Evolutionary conservation across 2,329 filamentous ascomycete genomes (phyloP).

Genomic region (Colletotrichum truncatum): DNA sequence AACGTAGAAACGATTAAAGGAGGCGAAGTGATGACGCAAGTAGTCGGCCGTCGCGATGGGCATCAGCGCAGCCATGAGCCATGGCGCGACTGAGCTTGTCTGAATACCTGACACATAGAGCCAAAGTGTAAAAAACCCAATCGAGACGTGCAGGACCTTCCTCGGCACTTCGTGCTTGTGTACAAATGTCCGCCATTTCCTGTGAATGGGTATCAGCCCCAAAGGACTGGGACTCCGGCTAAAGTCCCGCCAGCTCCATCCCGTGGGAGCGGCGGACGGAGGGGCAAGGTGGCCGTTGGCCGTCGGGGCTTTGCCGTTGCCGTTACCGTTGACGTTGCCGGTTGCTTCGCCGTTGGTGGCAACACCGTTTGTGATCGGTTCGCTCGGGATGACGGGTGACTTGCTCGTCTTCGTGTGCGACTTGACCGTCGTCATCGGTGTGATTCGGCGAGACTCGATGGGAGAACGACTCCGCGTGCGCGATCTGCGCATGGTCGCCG

Average conservation of each 20-base stretch:
- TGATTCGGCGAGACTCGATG: constrained; percentile 59
- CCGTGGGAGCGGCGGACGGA: constrained; percentile 61
- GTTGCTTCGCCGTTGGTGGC: constrained; percentile 33
- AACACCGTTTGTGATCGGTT: constrained; percentile 33
- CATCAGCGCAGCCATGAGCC: constrained; percentile 80
- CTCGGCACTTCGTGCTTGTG: constrained; percentile 97
- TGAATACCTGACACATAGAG: constrained; percentile 86
- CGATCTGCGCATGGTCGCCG: constrained; percentile 65
- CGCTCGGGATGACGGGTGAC: constrained; percentile 32
- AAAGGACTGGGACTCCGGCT: constrained; percentile 92
- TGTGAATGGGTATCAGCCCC: constrained; percentile 93
- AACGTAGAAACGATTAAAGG: constrained; percentile 90
- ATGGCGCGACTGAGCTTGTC: constrained; percentile 81
- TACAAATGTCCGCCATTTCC: constrained; percentile 89
- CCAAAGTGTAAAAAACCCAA: constrained; percentile 91
- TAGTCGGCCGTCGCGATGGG: constrained; percentile 87
- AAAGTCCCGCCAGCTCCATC: constrained; percentile 86
- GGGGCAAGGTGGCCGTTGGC: constrained; percentile 78
- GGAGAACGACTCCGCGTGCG: constrained; percentile 79
- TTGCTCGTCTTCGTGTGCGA: constrained; percentile 43
- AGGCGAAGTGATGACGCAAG: constrained; percentile 81
- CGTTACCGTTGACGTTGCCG: constrained; percentile 34
- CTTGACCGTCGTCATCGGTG: constrained; percentile 62
- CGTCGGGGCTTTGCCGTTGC: constrained; percentile 37
- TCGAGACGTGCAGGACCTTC: constrained; percentile 93